These are phyloP conservation scores for Zygnema circumcarinatum DNA, from an alignment of 139 green algal species.

Conservation along the genomic window DNA sequence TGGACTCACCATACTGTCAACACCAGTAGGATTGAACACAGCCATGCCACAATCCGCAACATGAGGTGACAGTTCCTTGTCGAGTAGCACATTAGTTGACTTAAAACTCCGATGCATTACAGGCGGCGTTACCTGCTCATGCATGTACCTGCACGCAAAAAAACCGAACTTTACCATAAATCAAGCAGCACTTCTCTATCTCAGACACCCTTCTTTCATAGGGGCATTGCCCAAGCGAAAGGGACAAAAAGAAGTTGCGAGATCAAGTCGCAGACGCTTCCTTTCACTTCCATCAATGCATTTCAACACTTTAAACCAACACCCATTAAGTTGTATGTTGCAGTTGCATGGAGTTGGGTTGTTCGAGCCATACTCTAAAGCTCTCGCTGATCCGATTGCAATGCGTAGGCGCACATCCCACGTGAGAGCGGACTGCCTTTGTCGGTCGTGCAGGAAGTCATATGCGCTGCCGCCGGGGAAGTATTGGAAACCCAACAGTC, in stretches of 20 bases:
- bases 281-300: too few species aligned
- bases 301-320: too few species aligned
- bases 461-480: neutral
- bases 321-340: too few species aligned
- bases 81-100: slow-evolving; percentile 67
- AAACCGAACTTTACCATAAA: too few species aligned
- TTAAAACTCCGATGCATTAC: slow-evolving; percentile 68
- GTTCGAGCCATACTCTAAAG: slow-evolving; percentile 25
- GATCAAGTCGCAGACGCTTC: too few species aligned
- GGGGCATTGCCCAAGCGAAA: too few species aligned
- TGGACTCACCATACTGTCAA: neutral
- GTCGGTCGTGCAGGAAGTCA: slow-evolving; percentile 28
- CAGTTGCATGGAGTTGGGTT: too few species aligned
- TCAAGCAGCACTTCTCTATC: too few species aligned
- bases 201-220: too few species aligned
- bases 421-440: neutral
- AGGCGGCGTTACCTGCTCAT: slow-evolving; percentile 51
- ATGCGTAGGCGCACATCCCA: slow-evolving; percentile 41
- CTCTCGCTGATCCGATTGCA: slow-evolving; percentile 22
- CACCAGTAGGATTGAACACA: slow-evolving; percentile 25
- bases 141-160: slow-evolving; percentile 66
- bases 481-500: slow-evolving; percentile 27
- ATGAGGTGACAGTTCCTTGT: slow-evolving; percentile 51
- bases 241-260: too few species aligned
- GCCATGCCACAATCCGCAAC: slow-evolving; percentile 68